Percentiles rank a stretch among this genome's conserved stretches.
These are phyloP conservation scores for Flaveria sonorensis DNA, from an alignment of 129 eudicot genomes.

Conservation along the genomic window DNA sequence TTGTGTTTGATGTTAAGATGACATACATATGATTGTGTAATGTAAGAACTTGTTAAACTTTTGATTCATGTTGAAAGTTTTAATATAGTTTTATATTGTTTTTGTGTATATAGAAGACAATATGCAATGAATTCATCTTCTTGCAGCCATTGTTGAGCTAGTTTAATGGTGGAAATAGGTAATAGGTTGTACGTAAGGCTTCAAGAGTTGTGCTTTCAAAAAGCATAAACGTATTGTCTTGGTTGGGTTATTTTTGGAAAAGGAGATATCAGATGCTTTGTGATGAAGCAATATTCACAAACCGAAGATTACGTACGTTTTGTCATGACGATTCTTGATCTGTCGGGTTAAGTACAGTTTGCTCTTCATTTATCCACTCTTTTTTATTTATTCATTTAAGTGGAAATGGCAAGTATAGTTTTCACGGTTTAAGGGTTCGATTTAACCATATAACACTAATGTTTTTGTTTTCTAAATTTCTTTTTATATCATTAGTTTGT, in stretches of 20 bases:
- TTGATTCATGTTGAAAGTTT: neutral
- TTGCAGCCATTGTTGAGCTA: too few species aligned
- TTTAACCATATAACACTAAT: too few species aligned
- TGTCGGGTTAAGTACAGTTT: neutral
- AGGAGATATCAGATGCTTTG: slow-evolving; percentile 1
- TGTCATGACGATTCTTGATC: neutral
- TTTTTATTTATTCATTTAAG: neutral
- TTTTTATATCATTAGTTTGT: too few species aligned
- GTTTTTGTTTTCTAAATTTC: too few species aligned
- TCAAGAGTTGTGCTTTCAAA: neutral
- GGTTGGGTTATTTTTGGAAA: slow-evolving; percentile 11
- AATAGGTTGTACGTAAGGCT: neutral
- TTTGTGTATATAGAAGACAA: neutral
- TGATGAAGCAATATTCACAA: slow-evolving; percentile 6
- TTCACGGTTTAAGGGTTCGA: neutral
- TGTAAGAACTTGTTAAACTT: slow-evolving; percentile 12
- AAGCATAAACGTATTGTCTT: neutral
- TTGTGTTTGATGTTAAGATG: slow-evolving; percentile 36
- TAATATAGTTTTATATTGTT: too few species aligned
- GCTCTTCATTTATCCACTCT: neutral
- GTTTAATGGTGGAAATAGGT: neutral
- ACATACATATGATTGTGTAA: slow-evolving; percentile 36
- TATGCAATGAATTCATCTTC: neutral
- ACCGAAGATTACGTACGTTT: neutral
- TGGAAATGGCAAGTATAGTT: neutral